Evolutionary conservation across 345 rosid genomes (phyloP), one percentile per base, ranked within the genome.

Genomic region (Brassica incana): DNA sequence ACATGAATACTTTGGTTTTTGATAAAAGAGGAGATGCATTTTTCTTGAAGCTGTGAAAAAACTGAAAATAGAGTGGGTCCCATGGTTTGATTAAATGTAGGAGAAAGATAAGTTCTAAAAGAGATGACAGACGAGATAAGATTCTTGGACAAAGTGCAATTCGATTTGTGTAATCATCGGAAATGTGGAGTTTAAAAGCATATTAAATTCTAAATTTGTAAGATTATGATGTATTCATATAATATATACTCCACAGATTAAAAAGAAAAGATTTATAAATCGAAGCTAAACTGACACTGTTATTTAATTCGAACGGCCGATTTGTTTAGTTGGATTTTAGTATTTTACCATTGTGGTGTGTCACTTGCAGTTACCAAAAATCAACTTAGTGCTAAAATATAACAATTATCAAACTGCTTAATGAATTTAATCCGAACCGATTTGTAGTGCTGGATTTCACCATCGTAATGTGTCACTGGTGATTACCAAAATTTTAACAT

Each of bases 91-190:
- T 68, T 43, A 74, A 78, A 32, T 45, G 67, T 40, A 45, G 43
- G 32, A 66, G 69, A 43, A 67, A 67, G 78, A 79, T 74, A 79
- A 68, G 74, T 68, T 67, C 64, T 73, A 25, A 67, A 66, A 71
- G 35, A 60, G 15, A 33, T 18, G 54, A 56, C 5, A 67, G 48
- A 73, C 35, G 65, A 23, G 82, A 79, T 79, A 79, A 79, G 75
- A 68, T 79, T 79, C 82, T 79, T 79, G 78, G 65, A 79, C 71
- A 43, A 43, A 69, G 59, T 52, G 59, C 59, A 52, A 15, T 52
- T 15, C 59, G 18, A 14, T 5, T 14, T 50, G 58, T 50, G 52
- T 43, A 10, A 45, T 45, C 48, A 40, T 40, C 48, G 48, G 48
- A 9, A 40, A 38, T 38, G 3, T 43, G 3, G 50, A 10, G 11